Evolutionary conservation across 352 stramenopile species (phyloP).

Genomic region (Pilasporangium apinafurcum): DNA sequence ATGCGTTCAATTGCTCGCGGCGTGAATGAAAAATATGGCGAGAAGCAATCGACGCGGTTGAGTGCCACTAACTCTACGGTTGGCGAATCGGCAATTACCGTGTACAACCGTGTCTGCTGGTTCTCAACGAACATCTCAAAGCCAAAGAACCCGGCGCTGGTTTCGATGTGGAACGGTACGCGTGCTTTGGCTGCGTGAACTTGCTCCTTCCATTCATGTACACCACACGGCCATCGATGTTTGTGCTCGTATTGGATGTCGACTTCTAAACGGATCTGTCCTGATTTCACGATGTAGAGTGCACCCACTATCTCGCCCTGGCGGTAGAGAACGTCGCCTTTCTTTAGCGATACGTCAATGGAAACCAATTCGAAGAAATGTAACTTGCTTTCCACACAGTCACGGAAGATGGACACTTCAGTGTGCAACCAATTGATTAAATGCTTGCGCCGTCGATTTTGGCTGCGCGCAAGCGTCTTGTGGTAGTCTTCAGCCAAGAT

Average conservation of each 20-base stretch:
- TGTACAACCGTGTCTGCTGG: constrained; percentile 41
- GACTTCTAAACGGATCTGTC: constrained; percentile 47
- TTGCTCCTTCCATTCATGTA: constrained; percentile 45
- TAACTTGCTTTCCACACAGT: constrained; percentile 70
- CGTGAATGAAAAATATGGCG: constrained; percentile 67
- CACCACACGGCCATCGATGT: constrained; percentile 51
- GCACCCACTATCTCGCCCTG: constrained; percentile 57
- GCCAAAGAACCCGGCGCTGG: constrained; percentile 49
- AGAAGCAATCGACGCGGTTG: constrained; percentile 73
- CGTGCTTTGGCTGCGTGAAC: constrained; percentile 43
- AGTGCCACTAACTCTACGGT: constrained; percentile 49
- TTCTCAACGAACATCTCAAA: constrained; percentile 68
- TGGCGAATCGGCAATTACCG: constrained; percentile 42
- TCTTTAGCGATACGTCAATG: constrained; percentile 56
- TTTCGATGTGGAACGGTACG: constrained; percentile 42
- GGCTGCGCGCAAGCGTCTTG: constrained; percentile 56
- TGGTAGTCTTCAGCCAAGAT: constrained; percentile 71
- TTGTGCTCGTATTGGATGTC: constrained; percentile 67
- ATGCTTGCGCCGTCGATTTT: constrained; percentile 57
- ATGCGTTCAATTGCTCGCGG: constrained; percentile 51
- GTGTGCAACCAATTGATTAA: constrained; percentile 63
- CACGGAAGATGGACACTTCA: constrained; percentile 56
- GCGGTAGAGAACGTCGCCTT: constrained; percentile 47
- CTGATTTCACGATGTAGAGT: constrained; percentile 62
- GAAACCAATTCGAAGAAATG: constrained; percentile 77